phyloP scores from a whole-genome alignment of 768 basidiomycete genomes.

The Hericium rajendrae region DNA sequence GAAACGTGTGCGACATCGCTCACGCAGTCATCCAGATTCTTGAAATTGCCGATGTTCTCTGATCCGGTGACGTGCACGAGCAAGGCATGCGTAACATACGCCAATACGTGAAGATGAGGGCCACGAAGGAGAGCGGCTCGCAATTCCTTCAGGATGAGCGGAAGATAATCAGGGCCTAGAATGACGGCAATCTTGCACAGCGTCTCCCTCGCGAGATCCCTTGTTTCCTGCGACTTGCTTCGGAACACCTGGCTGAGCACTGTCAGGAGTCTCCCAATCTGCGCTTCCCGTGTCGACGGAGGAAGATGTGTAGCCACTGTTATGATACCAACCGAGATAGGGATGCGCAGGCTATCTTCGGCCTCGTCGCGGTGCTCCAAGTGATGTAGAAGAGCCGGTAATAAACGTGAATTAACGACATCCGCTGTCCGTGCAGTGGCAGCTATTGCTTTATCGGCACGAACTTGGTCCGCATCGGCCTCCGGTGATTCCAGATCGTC shows the following conservation, averaged over 20 bases:
- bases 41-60: slow-evolving; percentile 44
- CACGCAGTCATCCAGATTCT: slow-evolving; percentile 64
- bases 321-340: slow-evolving; percentile 79
- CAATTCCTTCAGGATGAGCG: slow-evolving; percentile 67
- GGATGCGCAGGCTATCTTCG: slow-evolving; percentile 82
- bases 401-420: slow-evolving; percentile 61
- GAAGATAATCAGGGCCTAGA: slow-evolving; percentile 67
- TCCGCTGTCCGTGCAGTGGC: slow-evolving; percentile 44
- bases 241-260: slow-evolving; percentile 82
- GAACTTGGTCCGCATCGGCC: background rate
- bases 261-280: slow-evolving; percentile 71
- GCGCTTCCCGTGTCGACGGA: slow-evolving; percentile 44
- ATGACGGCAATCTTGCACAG: slow-evolving; percentile 68
- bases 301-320: slow-evolving; percentile 81
- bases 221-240: slow-evolving; percentile 88
- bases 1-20: slow-evolving; percentile 73
- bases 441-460: slow-evolving; percentile 3
- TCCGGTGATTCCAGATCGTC: background rate
- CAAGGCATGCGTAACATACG: slow-evolving; percentile 73
- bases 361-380: slow-evolving; percentile 75
- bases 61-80: slow-evolving; percentile 70
- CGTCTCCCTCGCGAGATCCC: slow-evolving; percentile 79
- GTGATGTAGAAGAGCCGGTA: slow-evolving; percentile 73
- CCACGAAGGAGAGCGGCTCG: slow-evolving; percentile 80
- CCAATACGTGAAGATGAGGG: slow-evolving; percentile 89